Evolutionary conservation across 257 asterid species (phyloP), one percentile per base, ranked within the genome.

Genomic region (Capsicum rhomboideum): DNA sequence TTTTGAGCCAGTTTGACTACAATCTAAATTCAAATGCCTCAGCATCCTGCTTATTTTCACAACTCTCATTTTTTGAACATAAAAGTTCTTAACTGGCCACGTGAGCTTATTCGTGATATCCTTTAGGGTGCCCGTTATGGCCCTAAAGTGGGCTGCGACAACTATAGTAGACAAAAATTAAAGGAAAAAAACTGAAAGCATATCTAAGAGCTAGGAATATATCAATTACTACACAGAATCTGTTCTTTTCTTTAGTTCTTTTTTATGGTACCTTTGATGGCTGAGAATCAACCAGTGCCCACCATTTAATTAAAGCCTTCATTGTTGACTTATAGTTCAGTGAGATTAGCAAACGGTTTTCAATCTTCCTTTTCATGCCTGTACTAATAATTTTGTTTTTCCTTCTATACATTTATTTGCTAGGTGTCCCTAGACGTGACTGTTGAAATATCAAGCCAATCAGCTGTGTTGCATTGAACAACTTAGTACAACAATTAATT

Each of bases 291-390:
- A 74, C 14, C 46, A 46, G 58, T 46, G 23, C 80, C 80, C 80
- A 74, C 59, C 80, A 23, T 74, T 74, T 74, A 74, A 46, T 74
- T 74, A 74, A 46, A 46, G 80, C 80, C 80, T 74, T 74, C 59
- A 46, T 74, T 74, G 21, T 74, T 74, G 59, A 74, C 80, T 46
- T 29, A 29, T 46, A 16, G 23, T 14, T 46, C 11, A 14, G 21
- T 46, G 10, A 46, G 42, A 37, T 42, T 74, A 21, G 13, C 59
- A 75, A 49, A 75, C 46, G 16, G 14, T 23, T 49, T 75, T 46
- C 23, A 23, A 2, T 23, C 23, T 8, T 8, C 59, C 21, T 46
- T 74, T 74, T 14, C 58, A 75, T 75, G 42, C 80, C 46, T 23
- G 42, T 13, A 12, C 59, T 21, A 21, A 44, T 46, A 13, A 42